These are phyloP conservation scores for Furcasterigmium furcatum DNA, from an alignment of 2,329 filamentous ascomycete genomes.

Conservation along the genomic window DNA sequence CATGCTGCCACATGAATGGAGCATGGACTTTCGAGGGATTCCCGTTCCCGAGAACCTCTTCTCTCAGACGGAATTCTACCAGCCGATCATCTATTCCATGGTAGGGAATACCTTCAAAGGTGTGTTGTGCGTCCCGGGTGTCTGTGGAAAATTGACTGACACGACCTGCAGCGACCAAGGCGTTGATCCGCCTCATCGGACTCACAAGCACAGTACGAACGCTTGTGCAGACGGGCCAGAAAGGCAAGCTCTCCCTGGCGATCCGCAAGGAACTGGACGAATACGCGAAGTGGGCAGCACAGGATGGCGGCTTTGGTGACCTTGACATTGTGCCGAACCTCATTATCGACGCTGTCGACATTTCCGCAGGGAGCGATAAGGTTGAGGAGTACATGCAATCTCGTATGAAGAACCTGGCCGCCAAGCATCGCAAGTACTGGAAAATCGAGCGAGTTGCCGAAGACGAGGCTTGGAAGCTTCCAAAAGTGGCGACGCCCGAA, in stretches of 20 bases:
- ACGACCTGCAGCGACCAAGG: slow-evolving; percentile 29
- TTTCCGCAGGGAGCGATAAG: slow-evolving; percentile 17
- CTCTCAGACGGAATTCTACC: slow-evolving; percentile 20
- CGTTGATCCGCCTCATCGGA: slow-evolving; percentile 34
- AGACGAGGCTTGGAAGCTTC: neutral
- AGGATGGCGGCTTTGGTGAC: slow-evolving; percentile 32
- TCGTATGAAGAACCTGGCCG: slow-evolving; percentile 30
- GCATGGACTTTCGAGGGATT: slow-evolving; percentile 34
- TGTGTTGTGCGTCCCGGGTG: slow-evolving; percentile 14
- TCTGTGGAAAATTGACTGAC: too few species aligned
- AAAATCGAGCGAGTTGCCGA: slow-evolving; percentile 18
- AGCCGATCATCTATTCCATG: slow-evolving; percentile 34
- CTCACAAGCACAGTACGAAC: slow-evolving; percentile 31
- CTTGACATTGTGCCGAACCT: slow-evolving; percentile 34
- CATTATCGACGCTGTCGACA: slow-evolving; percentile 31
- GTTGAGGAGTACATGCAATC: slow-evolving; percentile 30
- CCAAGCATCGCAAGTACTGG: slow-evolving; percentile 31
- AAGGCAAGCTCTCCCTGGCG: slow-evolving; percentile 22
- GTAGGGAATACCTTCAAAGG: slow-evolving; percentile 31
- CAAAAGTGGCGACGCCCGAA: neutral
- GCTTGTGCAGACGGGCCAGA: slow-evolving; percentile 28
- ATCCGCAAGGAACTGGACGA: slow-evolving; percentile 30
- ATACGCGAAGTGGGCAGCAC: slow-evolving; percentile 37
- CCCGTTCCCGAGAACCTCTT: slow-evolving; percentile 34
- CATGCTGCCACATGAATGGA: slow-evolving; percentile 36